Percentiles rank a stretch among this genome's conserved stretches.
phyloP scores from a whole-genome alignment of 306 rosid species.

The Fragaria iinumae region DNA sequence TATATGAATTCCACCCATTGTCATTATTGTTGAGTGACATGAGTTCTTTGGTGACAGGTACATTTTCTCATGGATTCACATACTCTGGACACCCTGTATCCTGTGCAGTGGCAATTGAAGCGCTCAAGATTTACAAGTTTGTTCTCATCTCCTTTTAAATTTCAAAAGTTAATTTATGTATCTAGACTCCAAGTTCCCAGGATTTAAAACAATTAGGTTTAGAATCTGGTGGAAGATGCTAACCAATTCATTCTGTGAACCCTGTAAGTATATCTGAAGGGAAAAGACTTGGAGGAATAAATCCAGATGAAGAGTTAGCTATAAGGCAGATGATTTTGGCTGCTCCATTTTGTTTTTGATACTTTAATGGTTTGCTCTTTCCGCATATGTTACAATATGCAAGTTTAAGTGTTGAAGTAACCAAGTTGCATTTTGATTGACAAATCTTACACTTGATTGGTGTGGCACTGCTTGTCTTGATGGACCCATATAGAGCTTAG shows the following conservation, averaged over 20 bases:
- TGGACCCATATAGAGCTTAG: background rate
- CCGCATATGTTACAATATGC: background rate
- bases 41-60: conserved; percentile 36
- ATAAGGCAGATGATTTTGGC: background rate
- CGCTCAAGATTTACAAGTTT: conserved; percentile 85
- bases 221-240: background rate
- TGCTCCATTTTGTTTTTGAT: background rate
- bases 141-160: conserved; percentile 30
- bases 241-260: background rate
- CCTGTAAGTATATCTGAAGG: background rate
- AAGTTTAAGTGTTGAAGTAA: background rate
- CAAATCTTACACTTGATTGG: background rate
- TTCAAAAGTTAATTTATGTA: background rate
- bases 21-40: conserved; percentile 7
- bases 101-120: conserved; percentile 89
- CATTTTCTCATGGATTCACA: conserved; percentile 85
- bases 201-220: conserved; percentile 1
- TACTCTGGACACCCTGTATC: conserved; percentile 90
- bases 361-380: background rate
- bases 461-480: background rate
- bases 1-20: background rate
- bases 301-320: background rate
- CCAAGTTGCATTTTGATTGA: background rate
- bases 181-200: background rate
- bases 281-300: background rate